Base-by-base conservation (phyloP, 2,329 filamentous ascomycete genomes). In the Fusarium ambrosium region DNA sequence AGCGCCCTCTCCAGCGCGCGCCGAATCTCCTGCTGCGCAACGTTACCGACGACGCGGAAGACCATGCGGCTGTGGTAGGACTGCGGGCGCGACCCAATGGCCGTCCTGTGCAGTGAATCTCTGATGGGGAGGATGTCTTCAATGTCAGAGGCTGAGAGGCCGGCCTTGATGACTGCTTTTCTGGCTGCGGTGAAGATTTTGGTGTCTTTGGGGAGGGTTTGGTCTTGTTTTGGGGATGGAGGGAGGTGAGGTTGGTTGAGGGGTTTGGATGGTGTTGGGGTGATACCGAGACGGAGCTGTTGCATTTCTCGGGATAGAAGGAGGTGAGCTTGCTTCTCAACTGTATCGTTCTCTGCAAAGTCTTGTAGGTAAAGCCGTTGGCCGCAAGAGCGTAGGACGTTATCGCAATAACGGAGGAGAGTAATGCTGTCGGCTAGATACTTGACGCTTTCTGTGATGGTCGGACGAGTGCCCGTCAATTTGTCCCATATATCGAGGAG, bases 401-500 rank as follows among this genome's bases (percentile, higher is more conserved):
- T 64, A 41, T 84, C 83, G 45, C 83, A 84, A 45, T 82, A 84
- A 18, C 83, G 81, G 1, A 84, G 73, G 5, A 84, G 70, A 4
- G 80, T 81, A 67, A 84, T 84, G 70, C 83, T 84, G 64, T 84
- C 83, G 0, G 82, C 80, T 5, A 82, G 73, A 34, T 79, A 75
- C 29, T 76, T 68, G 27, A 84, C 62, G 14, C 66, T 78, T 5
- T 82, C 80, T 2, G 74, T 73, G 4, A 69, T 56, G 1, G 64
- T 56, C 0, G 82, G 82, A 4, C 74, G 73, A 10, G 72, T 66
- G 0, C 81, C 83, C 4, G 72, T 78, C 4, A 84, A 64, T 10
- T 78, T 71, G 34, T 84, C 75, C 80, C 82, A 84, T 14, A 80
- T 72, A 1, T 59, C 70, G 0, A 72, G 43, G 2, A 84, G 66